Conservation (phyloP, 305 asterid species). For the Fraxinus nigra region DNA sequence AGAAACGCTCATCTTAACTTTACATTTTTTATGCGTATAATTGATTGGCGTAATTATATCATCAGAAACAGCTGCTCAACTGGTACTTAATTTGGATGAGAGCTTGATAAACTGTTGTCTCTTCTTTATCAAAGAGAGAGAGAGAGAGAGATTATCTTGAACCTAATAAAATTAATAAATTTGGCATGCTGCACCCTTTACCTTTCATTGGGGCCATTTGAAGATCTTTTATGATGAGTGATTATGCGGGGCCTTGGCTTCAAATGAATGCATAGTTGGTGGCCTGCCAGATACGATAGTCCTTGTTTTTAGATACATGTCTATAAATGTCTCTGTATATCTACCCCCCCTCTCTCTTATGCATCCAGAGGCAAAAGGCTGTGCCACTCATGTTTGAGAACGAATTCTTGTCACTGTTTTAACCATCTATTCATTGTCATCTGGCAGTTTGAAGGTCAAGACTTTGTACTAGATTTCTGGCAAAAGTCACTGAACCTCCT, state of each 20-base stretch:
- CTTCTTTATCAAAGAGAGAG: not conserved
- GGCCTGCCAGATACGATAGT: not conserved
- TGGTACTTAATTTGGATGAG: not conserved
- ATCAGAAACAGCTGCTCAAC: not conserved
- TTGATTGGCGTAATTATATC: not conserved
- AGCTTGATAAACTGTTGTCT: not conserved
- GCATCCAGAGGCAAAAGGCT: not conserved
- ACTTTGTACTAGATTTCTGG: conserved; percentile 59
- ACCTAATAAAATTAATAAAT: not conserved
- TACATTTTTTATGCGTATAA: not conserved
- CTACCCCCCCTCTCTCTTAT: not conserved
- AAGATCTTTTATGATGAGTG: not conserved
- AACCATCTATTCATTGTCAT: conserved; percentile 23
- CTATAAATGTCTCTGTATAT: not conserved
- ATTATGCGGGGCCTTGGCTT: not conserved
- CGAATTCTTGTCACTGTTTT: conserved; percentile 2
- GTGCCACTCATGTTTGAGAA: not conserved
- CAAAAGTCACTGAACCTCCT: conserved; percentile 67
- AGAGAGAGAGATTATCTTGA: not conserved
- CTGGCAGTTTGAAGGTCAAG: conserved; percentile 63
- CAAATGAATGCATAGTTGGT: not conserved
- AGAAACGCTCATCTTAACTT: not conserved
- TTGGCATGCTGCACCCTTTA: not conserved
- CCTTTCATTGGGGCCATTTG: not conserved
- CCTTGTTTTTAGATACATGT: not conserved